Conservation (phyloP, 164 flowering plant species). For the Pachysandra terminalis region DNA sequence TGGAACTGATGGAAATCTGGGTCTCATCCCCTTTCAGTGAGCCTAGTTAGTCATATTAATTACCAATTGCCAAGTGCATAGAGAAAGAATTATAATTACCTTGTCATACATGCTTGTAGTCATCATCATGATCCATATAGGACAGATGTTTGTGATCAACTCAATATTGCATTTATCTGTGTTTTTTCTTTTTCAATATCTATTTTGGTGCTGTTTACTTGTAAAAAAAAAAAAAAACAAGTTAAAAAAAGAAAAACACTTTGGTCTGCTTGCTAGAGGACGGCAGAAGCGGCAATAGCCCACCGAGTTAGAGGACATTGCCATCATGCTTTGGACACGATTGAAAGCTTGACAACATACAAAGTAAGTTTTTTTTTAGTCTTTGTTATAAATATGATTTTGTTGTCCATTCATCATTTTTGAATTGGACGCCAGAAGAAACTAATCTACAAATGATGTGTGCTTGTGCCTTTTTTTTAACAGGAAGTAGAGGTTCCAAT, state of each 20-base stretch:
- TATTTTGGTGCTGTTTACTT: not conserved
- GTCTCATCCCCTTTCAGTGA: no score
- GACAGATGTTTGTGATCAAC: no score
- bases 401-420: not conserved
- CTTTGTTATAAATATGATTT: not conserved
- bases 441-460: not conserved
- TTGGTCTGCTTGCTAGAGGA: conserved; percentile 37
- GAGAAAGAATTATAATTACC: no score
- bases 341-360: conserved; percentile 49
- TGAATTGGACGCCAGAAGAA: not conserved
- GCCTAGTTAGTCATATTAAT: no score
- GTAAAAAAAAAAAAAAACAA: no score
- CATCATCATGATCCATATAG: no score
- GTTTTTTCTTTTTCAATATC: not conserved
- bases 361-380: conserved; percentile 41
- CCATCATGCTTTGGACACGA: conserved; percentile 55
- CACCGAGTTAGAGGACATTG: conserved; percentile 57
- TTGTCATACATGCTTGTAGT: no score
- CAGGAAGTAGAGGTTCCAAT: conserved; percentile 62
- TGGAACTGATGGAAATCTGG: no score
- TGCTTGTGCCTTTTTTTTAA: conserved; percentile 10
- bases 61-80: no score
- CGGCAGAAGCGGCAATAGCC: conserved; percentile 50
- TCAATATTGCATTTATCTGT: no score
- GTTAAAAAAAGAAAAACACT: no score